Conservation (phyloP, 1,284 basidiomycete genomes). For the Rhodofomes roseus region DNA sequence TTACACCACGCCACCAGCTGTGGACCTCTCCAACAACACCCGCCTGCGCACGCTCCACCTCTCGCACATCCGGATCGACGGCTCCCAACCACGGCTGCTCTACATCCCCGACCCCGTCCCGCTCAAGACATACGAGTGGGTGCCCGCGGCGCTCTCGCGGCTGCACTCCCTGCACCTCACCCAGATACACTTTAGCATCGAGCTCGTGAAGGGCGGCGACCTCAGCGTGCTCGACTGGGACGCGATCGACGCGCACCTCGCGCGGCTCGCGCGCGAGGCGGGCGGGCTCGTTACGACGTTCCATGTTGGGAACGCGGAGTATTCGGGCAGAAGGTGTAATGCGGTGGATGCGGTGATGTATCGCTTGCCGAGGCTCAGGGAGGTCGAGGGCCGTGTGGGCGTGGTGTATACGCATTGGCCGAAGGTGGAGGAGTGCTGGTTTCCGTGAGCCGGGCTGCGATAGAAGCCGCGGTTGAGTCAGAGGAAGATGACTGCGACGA, state of each 20-base stretch:
- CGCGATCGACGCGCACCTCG: slow-evolving; percentile 3
- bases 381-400: background rate
- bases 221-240: slow-evolving; percentile 5
- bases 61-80: slow-evolving; percentile 3
- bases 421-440: slow-evolving; percentile 8
- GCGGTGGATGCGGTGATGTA: slow-evolving; percentile 5
- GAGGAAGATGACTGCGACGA: background rate
- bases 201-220: slow-evolving; percentile 4
- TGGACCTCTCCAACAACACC: background rate
- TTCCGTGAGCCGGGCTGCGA: background rate
- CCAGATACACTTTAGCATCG: slow-evolving; percentile 5
- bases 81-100: slow-evolving; percentile 2
- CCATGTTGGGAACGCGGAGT: slow-evolving; percentile 3
- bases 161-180: background rate
- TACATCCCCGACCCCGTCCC: slow-evolving; percentile 2
- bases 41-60: background rate
- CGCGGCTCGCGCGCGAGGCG: slow-evolving; percentile 1
- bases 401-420: slow-evolving; percentile 5
- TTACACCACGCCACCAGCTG: background rate
- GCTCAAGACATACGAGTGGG: slow-evolving; percentile 5
- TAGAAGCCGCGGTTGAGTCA: background rate
- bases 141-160: slow-evolving; percentile 3
- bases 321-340: background rate
- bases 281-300: slow-evolving; percentile 4
- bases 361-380: slow-evolving; percentile 2